These are phyloP conservation scores for Lactarius indigo DNA, from an alignment of 768 basidiomycete genomes.

Conservation along the genomic window DNA sequence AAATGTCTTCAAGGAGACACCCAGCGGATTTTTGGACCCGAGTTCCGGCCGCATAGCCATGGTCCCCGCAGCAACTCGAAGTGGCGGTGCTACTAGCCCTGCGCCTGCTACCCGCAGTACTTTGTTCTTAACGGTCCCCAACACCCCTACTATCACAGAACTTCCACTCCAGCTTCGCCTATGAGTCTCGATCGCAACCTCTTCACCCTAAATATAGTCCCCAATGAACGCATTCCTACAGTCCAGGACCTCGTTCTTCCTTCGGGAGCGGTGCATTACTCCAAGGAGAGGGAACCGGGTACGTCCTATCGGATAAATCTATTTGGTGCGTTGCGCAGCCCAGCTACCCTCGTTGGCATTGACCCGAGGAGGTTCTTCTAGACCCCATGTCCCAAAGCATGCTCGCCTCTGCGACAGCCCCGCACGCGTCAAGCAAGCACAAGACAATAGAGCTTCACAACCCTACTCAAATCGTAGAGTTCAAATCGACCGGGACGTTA, in stretches of 20 bases:
- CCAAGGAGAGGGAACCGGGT: constrained; percentile 58
- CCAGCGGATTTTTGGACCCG: not conserved
- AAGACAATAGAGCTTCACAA: constrained; percentile 77
- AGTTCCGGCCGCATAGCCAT: not conserved
- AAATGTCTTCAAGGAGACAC: not conserved
- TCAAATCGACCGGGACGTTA: constrained; percentile 70
- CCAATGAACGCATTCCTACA: constrained; percentile 53
- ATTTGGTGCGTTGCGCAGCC: constrained; percentile 46
- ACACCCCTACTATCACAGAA: not conserved
- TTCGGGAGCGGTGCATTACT: constrained; percentile 61
- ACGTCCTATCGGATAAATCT: constrained; percentile 61
- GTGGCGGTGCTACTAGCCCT: not conserved
- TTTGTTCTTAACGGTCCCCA: no score
- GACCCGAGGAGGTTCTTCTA: constrained; percentile 28
- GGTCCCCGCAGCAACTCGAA: not conserved
- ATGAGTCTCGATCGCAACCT: constrained; percentile 88
- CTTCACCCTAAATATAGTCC: constrained; percentile 70
- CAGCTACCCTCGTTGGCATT: not conserved
- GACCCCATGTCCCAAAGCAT: constrained; percentile 72
- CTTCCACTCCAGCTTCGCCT: not conserved
- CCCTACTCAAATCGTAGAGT: constrained; percentile 63
- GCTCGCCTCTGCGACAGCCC: constrained; percentile 64
- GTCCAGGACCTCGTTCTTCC: constrained; percentile 71
- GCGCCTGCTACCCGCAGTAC: not conserved
- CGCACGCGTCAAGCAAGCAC: constrained; percentile 60